Conservation (phyloP, 228 moss, liverwort and hornwort genomes). For the Sphagnum magellanicum region DNA sequence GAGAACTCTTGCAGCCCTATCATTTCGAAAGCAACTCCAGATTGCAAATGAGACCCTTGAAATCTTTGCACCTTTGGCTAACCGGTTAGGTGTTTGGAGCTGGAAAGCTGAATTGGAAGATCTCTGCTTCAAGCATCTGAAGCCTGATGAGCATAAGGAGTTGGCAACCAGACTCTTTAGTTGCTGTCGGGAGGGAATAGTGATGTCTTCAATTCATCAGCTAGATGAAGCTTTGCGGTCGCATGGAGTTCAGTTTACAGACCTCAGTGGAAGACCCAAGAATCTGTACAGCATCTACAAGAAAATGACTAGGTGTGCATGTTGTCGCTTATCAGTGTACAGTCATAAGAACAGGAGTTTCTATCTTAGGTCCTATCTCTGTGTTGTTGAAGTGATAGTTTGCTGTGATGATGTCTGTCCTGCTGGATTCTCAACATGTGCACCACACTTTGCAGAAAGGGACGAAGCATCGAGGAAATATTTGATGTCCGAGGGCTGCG, state of each 20-base stretch:
- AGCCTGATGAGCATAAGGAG: conserved; percentile 57
- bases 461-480: conserved; percentile 68
- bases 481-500: conserved; percentile 83
- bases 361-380: no score
- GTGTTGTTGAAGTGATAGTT: no score
- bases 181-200: conserved; percentile 56
- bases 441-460: conserved; percentile 43
- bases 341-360: no score
- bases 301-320: conserved; percentile 75
- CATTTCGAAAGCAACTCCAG: conserved; percentile 47
- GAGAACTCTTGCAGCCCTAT: conserved; percentile 65
- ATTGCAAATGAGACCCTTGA: conserved; percentile 77
- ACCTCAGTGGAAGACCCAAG: conserved; percentile 80
- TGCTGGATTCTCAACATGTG: no score
- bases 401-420: no score
- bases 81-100: conserved; percentile 88
- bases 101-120: conserved; percentile 99
- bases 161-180: conserved; percentile 45
- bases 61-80: conserved; percentile 79
- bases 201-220: conserved; percentile 65
- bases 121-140: conserved; percentile 69
- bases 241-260: conserved; percentile 57
- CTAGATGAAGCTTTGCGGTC: conserved; percentile 51
- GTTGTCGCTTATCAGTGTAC: no score
- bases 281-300: conserved; percentile 86